These are phyloP conservation scores for Floccularia luteovirens DNA, from an alignment of 768 basidiomycete genomes.

Conservation along the genomic window DNA sequence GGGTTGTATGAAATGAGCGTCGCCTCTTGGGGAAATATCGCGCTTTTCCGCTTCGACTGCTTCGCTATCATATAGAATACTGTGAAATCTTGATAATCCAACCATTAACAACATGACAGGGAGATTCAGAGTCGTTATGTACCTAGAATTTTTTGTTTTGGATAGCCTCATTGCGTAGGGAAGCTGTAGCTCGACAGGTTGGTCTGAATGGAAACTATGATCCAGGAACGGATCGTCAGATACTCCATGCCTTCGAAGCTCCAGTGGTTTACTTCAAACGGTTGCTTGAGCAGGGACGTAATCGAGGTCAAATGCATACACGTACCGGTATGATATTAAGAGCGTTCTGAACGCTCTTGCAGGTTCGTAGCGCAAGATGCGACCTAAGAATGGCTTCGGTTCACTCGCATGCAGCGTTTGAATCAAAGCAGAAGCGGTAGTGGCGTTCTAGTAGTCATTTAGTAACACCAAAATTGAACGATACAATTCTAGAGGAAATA, in stretches of 20 bases:
- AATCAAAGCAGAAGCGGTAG: conserved; percentile 51
- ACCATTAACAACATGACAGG: not conserved
- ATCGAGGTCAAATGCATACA: not conserved
- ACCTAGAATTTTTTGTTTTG: conserved; percentile 49
- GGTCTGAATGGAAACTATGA: conserved; percentile 11
- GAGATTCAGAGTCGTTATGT: conserved; percentile 2
- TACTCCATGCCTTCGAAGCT: not conserved
- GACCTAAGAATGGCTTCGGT: conserved; percentile 63
- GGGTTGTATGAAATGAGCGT: conserved; percentile 36
- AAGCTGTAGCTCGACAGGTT: conserved; percentile 35
- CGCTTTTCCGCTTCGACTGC: conserved; percentile 35
- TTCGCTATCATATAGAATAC: conserved; percentile 47
- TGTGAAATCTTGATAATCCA: conserved; percentile 22
- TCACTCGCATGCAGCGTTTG: conserved; percentile 45
- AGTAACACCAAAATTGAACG: conserved; percentile 3
- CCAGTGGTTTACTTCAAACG: not conserved
- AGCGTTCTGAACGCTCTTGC: conserved; percentile 72
- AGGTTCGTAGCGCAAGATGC: conserved; percentile 67
- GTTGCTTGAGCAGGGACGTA: not conserved
- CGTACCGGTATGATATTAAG: conserved; percentile 67
- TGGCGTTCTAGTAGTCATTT: conserved; percentile 39
- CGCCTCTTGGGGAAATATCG: conserved; percentile 11
- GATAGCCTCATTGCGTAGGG: conserved; percentile 57
- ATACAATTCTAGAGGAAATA: conserved; percentile 17
- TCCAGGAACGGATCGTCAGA: not conserved